Evolutionary conservation across 768 basidiomycete species (phyloP).

Genomic region (Amanita inopinata): DNA sequence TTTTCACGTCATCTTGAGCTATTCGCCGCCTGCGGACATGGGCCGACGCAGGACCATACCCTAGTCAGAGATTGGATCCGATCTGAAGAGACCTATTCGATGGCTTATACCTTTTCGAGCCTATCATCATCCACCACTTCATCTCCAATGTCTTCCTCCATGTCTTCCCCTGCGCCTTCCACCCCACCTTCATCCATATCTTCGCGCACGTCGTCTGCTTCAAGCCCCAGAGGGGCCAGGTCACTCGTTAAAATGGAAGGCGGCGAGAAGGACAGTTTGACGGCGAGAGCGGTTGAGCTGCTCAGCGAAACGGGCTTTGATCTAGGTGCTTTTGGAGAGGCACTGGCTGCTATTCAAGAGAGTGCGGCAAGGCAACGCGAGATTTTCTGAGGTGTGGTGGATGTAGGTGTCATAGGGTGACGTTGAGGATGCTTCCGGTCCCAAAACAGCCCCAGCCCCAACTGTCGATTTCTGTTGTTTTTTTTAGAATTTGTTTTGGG

Average conservation of each 20-base stretch:
- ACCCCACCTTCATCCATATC: conserved; percentile 5
- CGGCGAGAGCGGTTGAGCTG: conserved; percentile 12
- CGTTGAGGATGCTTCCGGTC: too few relatives aligned
- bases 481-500: too few relatives aligned
- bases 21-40: conserved; percentile 31
- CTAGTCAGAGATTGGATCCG: conserved; percentile 29
- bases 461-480: too few relatives aligned
- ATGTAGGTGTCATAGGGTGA: too few relatives aligned
- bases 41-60: conserved; percentile 30
- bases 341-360: conserved; percentile 16
- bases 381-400: too few relatives aligned
- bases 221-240: neutral
- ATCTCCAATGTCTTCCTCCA: neutral
- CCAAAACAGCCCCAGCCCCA: too few relatives aligned
- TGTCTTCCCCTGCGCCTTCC: conserved; percentile 6
- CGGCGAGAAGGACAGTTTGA: neutral
- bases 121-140: neutral
- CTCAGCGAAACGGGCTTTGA: conserved; percentile 18
- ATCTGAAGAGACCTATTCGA: conserved; percentile 6
- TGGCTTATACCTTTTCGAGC: neutral
- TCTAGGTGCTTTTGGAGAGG: conserved; percentile 17
- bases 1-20: conserved; percentile 39
- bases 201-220: conserved; percentile 6
- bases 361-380: neutral
- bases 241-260: neutral